Evolutionary conservation across 352 stramenopile species (phyloP).

Genomic region (Globisporangium uncinulatum): DNA sequence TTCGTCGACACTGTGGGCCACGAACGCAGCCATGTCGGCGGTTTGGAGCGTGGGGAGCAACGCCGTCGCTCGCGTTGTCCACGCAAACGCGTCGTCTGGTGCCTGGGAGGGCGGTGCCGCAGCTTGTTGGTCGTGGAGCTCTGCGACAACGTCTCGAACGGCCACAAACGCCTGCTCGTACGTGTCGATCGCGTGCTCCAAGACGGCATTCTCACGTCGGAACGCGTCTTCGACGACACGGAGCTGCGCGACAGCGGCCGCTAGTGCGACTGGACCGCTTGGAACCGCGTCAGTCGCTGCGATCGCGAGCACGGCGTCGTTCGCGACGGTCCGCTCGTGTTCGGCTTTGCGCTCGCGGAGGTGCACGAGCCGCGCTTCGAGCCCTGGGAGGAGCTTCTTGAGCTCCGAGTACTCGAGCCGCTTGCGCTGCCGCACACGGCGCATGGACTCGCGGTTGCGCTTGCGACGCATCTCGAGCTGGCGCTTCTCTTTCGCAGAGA

Average conservation of each 20-base stretch:
- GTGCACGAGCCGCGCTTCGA: neutral
- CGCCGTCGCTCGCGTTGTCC: constrained; percentile 7
- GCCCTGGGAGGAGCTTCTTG: constrained; percentile 1
- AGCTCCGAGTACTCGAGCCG: constrained; percentile 8
- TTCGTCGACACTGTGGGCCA: constrained; percentile 9
- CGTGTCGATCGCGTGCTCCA: constrained; percentile 12
- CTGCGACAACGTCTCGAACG: constrained; percentile 4
- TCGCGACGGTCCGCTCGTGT: neutral
- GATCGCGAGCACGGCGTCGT: constrained; percentile 1
- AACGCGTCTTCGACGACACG: constrained; percentile 8
- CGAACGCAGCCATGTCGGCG: constrained; percentile 9
- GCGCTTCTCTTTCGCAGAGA: constrained; percentile 9
- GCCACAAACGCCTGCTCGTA: constrained; percentile 14
- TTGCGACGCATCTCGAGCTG: constrained; percentile 14
- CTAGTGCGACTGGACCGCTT: neutral
- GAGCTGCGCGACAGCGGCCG: constrained; percentile 7
- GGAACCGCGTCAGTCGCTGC: neutral
- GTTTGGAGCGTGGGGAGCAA: constrained; percentile 13
- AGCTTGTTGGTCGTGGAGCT: constrained; percentile 3
- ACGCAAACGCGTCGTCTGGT: constrained; percentile 7
- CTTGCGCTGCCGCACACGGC: constrained; percentile 19
- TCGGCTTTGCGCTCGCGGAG: constrained; percentile 2
- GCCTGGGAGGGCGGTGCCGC: neutral
- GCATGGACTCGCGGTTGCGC: constrained; percentile 30
- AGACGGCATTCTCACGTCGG: constrained; percentile 9